These are phyloP conservation scores for Phytopythium vexans DNA, from an alignment of 352 stramenopile genomes.

Conservation along the genomic window DNA sequence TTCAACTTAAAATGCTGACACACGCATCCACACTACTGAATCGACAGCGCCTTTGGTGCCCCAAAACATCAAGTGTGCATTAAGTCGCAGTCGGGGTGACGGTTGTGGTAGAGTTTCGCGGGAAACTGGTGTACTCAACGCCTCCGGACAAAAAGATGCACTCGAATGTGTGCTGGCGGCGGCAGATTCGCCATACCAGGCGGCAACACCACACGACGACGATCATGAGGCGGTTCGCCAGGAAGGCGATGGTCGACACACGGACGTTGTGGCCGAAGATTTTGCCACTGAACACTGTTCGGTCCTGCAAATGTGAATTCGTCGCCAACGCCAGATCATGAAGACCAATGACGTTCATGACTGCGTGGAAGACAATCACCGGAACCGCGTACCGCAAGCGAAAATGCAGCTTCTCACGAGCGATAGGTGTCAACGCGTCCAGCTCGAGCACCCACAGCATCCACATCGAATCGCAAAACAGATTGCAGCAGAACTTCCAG, in stretches of 20 bases:
- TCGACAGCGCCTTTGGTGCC: no score
- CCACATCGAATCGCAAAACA: background rate
- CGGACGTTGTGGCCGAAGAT: background rate
- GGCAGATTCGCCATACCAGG: conserved; percentile 1
- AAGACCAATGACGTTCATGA: background rate
- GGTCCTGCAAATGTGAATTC: background rate
- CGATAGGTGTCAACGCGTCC: background rate
- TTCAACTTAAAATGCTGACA: no score
- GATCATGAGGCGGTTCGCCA: background rate
- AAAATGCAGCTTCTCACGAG: background rate
- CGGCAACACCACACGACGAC: conserved; percentile 2
- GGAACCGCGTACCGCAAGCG: conserved; percentile 1
- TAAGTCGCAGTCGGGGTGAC: no score
- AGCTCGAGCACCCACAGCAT: conserved; percentile 1
- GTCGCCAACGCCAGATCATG: background rate
- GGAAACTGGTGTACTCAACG: background rate
- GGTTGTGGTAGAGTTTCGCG: background rate
- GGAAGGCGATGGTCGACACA: conserved; percentile 4
- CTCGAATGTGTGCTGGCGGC: background rate
- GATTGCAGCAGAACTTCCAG: background rate
- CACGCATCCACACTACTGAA: no score
- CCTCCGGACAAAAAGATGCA: conserved; percentile 1
- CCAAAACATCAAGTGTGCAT: no score
- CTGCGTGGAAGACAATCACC: conserved; percentile 1
- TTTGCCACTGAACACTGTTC: background rate